Conservation (phyloP, 1,139 yeast species). For the Chernovozyma sophiae-reginae region DNA sequence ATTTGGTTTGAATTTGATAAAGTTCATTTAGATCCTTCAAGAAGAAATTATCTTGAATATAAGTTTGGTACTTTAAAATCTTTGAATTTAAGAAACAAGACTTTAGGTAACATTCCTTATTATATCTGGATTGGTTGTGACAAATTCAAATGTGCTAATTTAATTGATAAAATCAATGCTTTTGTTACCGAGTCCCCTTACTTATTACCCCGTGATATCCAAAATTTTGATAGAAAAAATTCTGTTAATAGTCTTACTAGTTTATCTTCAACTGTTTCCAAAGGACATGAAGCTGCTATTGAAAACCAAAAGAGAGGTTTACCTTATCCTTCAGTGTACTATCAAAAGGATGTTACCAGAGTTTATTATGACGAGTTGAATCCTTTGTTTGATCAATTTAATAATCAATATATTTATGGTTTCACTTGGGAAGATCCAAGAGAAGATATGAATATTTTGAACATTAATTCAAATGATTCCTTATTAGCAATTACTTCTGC, state of each 20-base stretch:
- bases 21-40: slow-evolving; percentile 72
- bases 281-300: slow-evolving; percentile 76
- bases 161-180: slow-evolving; percentile 63
- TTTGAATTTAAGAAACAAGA: slow-evolving; percentile 58
- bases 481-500: slow-evolving; percentile 84
- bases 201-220: slow-evolving; percentile 50
- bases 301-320: slow-evolving; percentile 57
- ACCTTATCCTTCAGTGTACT: slow-evolving; percentile 76
- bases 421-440: slow-evolving; percentile 91
- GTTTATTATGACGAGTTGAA: slow-evolving; percentile 73
- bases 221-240: slow-evolving; percentile 7
- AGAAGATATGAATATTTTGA: slow-evolving; percentile 67
- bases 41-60: slow-evolving; percentile 80
- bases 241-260: slow-evolving; percentile 8
- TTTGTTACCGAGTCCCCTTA: slow-evolving; percentile 80
- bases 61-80: slow-evolving; percentile 77
- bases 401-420: slow-evolving; percentile 75
- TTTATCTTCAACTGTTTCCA: slow-evolving; percentile 37
- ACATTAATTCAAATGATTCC: slow-evolving; percentile 59
- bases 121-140: slow-evolving; percentile 82
- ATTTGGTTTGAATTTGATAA: slow-evolving; percentile 85
- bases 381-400: slow-evolving; percentile 66
- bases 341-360: slow-evolving; percentile 73
- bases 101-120: slow-evolving; percentile 71
- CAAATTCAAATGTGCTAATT: slow-evolving; percentile 55